Evolutionary conservation across 176 grass and related monocot genomes (phyloP).

Genomic region (Calamus simplicifolius): DNA sequence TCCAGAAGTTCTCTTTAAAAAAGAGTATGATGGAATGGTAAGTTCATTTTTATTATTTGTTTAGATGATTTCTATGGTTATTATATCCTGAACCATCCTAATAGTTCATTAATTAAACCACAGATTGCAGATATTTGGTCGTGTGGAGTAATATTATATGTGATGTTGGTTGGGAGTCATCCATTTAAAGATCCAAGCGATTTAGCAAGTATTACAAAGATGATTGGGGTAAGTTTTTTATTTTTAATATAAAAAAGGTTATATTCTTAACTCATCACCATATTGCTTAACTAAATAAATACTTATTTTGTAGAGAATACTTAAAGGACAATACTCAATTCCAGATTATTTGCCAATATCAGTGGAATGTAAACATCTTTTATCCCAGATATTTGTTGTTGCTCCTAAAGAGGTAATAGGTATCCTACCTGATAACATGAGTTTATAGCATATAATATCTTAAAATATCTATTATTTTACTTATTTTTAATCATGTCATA

Average conservation of each 20-base stretch:
- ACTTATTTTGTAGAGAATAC: slow-evolving; percentile 56
- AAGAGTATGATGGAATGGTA: slow-evolving; percentile 91
- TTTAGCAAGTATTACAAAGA: slow-evolving; percentile 76
- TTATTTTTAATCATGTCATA: too few relatives aligned
- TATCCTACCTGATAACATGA: too few relatives aligned
- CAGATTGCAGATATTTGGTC: slow-evolving; percentile 99
- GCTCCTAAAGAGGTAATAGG: slow-evolving; percentile 66
- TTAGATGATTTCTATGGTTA: not conserved
- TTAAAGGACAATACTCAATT: slow-evolving; percentile 68
- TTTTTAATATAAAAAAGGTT: too few relatives aligned
- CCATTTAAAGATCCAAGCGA: slow-evolving; percentile 82
- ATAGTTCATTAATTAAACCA: slow-evolving; percentile 4
- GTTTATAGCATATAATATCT: too few relatives aligned
- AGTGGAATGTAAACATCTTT: slow-evolving; percentile 71
- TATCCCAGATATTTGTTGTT: slow-evolving; percentile 82
- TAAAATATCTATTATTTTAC: too few relatives aligned
- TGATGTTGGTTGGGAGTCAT: slow-evolving; percentile 92
- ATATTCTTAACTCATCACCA: not conserved
- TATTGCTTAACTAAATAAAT: not conserved
- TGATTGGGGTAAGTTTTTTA: slow-evolving; percentile 52
- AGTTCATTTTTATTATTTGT: slow-evolving; percentile 2
- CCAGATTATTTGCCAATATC: slow-evolving; percentile 79
- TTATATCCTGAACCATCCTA: too few relatives aligned
- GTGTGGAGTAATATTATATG: slow-evolving; percentile 88
- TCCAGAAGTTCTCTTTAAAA: slow-evolving; percentile 76